Percentiles rank a stretch among this genome's conserved stretches.
phyloP scores from a whole-genome alignment of 129 eudicot species.

The Glebionis coronaria region DNA sequence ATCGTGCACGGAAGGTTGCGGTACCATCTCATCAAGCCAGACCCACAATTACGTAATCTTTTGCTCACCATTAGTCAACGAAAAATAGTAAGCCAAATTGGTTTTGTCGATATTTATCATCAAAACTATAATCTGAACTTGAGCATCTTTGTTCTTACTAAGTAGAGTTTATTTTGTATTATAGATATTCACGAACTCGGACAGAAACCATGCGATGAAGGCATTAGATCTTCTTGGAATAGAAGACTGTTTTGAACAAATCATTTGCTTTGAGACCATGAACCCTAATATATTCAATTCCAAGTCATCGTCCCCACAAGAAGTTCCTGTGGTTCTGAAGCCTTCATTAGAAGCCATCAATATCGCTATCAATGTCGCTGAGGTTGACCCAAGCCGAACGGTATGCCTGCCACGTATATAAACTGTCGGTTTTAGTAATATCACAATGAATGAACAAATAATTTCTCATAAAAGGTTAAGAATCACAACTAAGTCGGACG shows the following conservation, averaged over 20 bases:
- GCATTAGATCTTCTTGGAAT: constrained; percentile 73
- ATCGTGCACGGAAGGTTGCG: constrained; percentile 41
- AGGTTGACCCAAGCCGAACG: constrained; percentile 78
- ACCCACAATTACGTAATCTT: constrained; percentile 61
- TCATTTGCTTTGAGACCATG: constrained; percentile 89
- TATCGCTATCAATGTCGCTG: constrained; percentile 62
- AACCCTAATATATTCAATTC: constrained; percentile 55
- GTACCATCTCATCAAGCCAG: constrained; percentile 71
- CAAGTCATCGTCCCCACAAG: constrained; percentile 51
- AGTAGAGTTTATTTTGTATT: too few species aligned
- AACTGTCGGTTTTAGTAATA: background rate
- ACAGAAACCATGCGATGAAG: constrained; percentile 70
- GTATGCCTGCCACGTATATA: constrained; percentile 30
- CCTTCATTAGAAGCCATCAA: constrained; percentile 77
- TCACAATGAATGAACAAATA: too few species aligned
- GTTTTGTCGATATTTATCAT: background rate
- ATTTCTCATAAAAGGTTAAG: too few species aligned
- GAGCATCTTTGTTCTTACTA: too few species aligned
- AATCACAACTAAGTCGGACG: background rate
- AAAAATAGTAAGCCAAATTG: constrained; percentile 51
- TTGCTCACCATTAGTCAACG: constrained; percentile 66
- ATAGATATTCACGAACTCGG: constrained; percentile 95
- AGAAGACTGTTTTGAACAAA: constrained; percentile 72
- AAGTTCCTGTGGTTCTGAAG: constrained; percentile 73
- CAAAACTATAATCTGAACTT: too few species aligned